phyloP scores from a whole-genome alignment of 306 rosid species.

The Medicago ruthenica region DNA sequence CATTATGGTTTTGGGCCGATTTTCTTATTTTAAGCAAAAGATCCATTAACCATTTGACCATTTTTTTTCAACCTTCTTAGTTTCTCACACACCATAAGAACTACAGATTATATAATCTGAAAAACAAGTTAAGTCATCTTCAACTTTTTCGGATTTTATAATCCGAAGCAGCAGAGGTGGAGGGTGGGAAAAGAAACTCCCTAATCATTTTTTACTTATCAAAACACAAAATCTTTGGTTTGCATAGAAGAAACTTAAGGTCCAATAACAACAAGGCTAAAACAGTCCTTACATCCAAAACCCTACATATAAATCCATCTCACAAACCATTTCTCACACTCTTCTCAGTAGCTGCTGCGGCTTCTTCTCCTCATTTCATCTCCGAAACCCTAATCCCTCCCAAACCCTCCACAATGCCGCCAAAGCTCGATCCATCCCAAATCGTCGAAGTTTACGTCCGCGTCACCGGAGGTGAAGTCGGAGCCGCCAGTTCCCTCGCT shows the following conservation, averaged over 20 bases:
- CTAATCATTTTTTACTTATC: no score
- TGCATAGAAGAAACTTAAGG: neutral
- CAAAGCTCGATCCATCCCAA: constrained; percentile 89
- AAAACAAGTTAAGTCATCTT: no score
- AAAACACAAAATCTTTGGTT: neutral
- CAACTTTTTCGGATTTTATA: no score
- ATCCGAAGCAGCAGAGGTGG: no score
- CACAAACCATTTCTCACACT: neutral
- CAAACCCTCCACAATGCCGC: constrained; percentile 64
- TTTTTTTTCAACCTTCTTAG: no score
- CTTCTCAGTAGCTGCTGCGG: neutral
- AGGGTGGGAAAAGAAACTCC: no score
- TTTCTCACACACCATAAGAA: no score
- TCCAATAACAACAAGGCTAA: neutral
- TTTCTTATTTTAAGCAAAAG: no score
- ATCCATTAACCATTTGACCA: no score
- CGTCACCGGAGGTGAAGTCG: constrained; percentile 94
- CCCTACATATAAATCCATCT: neutral
- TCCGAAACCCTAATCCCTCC: constrained; percentile 45
- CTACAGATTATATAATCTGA: no score
- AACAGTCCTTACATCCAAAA: neutral
- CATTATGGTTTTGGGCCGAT: no score
- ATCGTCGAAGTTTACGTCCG: constrained; percentile 86
- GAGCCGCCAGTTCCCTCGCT: constrained; percentile 92
- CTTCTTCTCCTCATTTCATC: neutral